These are phyloP conservation scores for Borealophlyctis nickersoniae DNA, from an alignment of 192 early-diverging fungal species.

Conservation along the genomic window DNA sequence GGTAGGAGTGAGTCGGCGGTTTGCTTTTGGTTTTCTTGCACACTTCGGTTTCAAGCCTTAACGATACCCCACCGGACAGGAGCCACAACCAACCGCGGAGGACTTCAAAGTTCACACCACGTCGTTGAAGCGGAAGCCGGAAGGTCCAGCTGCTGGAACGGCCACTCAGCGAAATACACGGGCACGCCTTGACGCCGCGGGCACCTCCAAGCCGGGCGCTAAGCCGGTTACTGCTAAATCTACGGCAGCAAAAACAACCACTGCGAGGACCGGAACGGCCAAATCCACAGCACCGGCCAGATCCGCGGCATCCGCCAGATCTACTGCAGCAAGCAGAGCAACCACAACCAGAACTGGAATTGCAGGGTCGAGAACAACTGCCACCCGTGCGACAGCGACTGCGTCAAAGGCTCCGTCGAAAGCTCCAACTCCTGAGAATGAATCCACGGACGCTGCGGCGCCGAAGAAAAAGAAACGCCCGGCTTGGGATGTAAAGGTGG, in stretches of 20 bases:
- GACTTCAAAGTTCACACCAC: constrained; percentile 28
- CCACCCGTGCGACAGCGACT: background rate
- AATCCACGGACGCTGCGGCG: constrained; percentile 1
- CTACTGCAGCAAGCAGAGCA: constrained; percentile 4
- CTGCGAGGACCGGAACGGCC: constrained; percentile 2
- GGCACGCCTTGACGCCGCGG: background rate
- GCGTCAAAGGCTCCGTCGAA: constrained; percentile 7
- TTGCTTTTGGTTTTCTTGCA: background rate
- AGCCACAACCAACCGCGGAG: constrained; percentile 10
- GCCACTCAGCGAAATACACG: constrained; percentile 17
- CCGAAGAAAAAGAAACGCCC: constrained; percentile 61
- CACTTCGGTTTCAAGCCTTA: background rate
- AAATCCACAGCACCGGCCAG: background rate
- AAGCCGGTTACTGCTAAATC: constrained; percentile 2
- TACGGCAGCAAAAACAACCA: background rate
- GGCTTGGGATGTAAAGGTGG: constrained; percentile 67
- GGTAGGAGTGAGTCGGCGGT: no score
- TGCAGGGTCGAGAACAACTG: background rate
- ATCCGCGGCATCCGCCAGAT: constrained; percentile 5
- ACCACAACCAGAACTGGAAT: constrained; percentile 3
- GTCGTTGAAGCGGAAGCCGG: constrained; percentile 30
- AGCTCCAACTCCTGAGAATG: background rate
- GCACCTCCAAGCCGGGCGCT: background rate
- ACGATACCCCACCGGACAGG: background rate
- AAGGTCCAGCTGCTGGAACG: background rate